Base-by-base conservation (phyloP, 768 basidiomycete genomes). In the Pisolithus marmoratus region DNA sequence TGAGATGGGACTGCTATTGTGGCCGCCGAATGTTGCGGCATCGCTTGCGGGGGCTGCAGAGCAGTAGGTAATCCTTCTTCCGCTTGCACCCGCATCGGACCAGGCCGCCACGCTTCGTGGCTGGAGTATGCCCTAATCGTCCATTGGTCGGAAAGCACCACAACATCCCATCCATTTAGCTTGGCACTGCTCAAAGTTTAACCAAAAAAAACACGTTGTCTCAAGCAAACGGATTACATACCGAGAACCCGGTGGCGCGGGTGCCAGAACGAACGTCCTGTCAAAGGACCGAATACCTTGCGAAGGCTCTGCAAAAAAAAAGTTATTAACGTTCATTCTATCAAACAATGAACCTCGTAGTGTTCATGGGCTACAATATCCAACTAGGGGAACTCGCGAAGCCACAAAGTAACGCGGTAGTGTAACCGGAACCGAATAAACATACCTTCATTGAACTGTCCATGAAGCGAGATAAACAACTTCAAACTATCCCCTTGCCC, bases 261-360 rank as follows among this genome's bases (percentile, higher is more conserved):
- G 87, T 5, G 84, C 83, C 23, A 99, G 74, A 50, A 98, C 78
- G 63, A 98, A 94, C 0, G 90, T 85, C 52, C 96, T 80, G 65
- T 96, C 93, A 69, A 99, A 99, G 20, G 94, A 95, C 43, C 95
- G 82, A 22, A 92, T 71, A 11, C 93, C 94, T 49, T 82, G 81
- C 8, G 82, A 74, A 24, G 86, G 84, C 58, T 80, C 86, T 89
- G 58, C 2, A 36, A 53, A 45, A 55, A 53, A 53, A 34, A 57
- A 26, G 36, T 38, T 19, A 54, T 69, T 31, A 67, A 63, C 31
- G 55, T 9, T 22, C 34, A 55, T 58, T 49, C 58, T 50, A 55
- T 60, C 57, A 60, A 44, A 24, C 48, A 22, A 14, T 36, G 51
- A 36, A 19, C 14, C 23, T 38, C 31, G 37, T 20, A 15, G 46